Conservation (phyloP, 345 rosid genomes). For the Murraya paniculata region DNA sequence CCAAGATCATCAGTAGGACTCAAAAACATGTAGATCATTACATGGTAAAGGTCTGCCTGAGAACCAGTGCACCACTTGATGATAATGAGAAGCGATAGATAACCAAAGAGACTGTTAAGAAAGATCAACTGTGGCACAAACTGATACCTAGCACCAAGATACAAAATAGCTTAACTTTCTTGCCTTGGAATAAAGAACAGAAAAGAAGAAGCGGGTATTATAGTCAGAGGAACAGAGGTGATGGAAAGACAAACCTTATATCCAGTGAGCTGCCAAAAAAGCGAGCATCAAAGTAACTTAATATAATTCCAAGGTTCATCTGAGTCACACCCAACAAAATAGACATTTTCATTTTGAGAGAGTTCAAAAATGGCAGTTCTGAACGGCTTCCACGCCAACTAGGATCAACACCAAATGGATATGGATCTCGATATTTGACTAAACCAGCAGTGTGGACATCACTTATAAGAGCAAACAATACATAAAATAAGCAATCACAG, state of each 20-base stretch:
- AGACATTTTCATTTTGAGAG: conserved; percentile 99
- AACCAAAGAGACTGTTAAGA: conserved; percentile 91
- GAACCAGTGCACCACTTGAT: conserved; percentile 99
- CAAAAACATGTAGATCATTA: conserved; percentile 98
- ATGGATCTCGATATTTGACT: conserved; percentile 73
- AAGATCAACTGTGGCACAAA: conserved; percentile 96
- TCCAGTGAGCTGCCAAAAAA: conserved; percentile 72
- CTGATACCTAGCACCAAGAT: conserved; percentile 70
- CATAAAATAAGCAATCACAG: not conserved
- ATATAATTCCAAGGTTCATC: conserved; percentile 83
- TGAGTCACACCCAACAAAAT: conserved; percentile 87
- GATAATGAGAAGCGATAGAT: conserved; percentile 85
- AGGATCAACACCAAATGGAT: conserved; percentile 98
- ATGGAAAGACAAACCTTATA: conserved; percentile 49
- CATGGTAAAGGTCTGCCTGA: conserved; percentile 97
- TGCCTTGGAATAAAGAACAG: not conserved
- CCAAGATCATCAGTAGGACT: conserved; percentile 92
- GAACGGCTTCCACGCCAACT: conserved; percentile 99
- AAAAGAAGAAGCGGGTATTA: not conserved
- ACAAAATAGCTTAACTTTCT: conserved; percentile 19
- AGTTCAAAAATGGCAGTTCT: conserved; percentile 89
- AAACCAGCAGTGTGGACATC: conserved; percentile 76
- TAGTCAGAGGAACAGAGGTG: not conserved
- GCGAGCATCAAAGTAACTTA: conserved; percentile 90
- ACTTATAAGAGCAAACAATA: conserved; percentile 42